Evolutionary conservation across 169 alveolate genomes (phyloP), one percentile per base, ranked within the genome.

Genomic region (Neospora caninum): DNA sequence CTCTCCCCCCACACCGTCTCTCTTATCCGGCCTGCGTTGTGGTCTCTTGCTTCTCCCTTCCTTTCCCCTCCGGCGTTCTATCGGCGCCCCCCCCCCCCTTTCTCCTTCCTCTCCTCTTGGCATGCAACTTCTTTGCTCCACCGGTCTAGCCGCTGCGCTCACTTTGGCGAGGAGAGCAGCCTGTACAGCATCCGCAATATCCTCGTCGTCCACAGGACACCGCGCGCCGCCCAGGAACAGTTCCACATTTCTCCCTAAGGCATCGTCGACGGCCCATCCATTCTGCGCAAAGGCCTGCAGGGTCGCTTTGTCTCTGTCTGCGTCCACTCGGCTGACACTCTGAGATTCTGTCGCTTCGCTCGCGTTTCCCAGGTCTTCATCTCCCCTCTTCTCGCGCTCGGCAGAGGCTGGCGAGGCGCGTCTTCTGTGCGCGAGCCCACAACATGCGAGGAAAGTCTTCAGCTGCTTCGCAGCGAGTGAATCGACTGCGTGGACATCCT

Each of bases 381-480:
- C 43, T 6, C 36, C 92, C 13, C 36, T 34, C 41, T 42, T 78
- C 43, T 38, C 43, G 45, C 49, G 31, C n/a, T 22, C n/a, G 83
- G 38, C 31, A 64, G 25, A 38, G 25, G 36, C 25, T 67, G 84
- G 38, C 70, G 64, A 31, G n/a, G 10, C 31, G 27, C 91, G 42
- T 29, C 41, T 31, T 64, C 80, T 49, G 89, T 39, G 70, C 22
- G 94, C 70, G 91, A 36, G 80, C 38, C 89, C 49, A 73, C 43
- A 80, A 70, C 91, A 67, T 45, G 42, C 87, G 87, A 82, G 89
- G 91, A 84, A 31, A 29, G 54, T 29, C 91, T 45, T 13, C 78
- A 92, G 92, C 42, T 83, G 94, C 38, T 83, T 82, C 31, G 94
- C 92, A 31, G 94, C 88, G 18, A 92, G 92, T 64, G 42, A 38